Base-by-base conservation (phyloP, 768 basidiomycete species). In the Galerina sulciceps region DNA sequence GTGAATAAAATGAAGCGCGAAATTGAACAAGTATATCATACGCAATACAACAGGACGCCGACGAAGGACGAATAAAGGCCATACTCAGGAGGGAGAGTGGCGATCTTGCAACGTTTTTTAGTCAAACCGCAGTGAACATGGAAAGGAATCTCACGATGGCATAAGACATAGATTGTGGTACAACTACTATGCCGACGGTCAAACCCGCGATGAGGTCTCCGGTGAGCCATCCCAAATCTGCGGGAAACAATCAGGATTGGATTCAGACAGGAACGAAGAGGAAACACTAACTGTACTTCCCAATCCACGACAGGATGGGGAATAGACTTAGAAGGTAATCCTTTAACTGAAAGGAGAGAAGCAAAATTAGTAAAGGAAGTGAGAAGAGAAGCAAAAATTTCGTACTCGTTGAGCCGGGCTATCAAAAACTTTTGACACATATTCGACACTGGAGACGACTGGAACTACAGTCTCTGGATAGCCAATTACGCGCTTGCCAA, bases 31-130 rank as follows among this genome's bases (percentile, higher is more conserved):
- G 37, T 13, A 36, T 37, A 13, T 73, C 87, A 44, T 76, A 91
- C 91, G 58, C 90, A 94, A 75, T 96, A 97, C 58, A 88, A 76
- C 58, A 93, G 73, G 22, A 91, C 88, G 9, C 93, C 95, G 64
- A 97, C 85, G 69, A 98, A 96, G 3, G 93, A 92, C 1, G 94
- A 96, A 70, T 97, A 97, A 3, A 99, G 81, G 53, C 96, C 96
- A 69, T 94, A 99, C 75, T 99, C 83, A 1, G 90, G 75, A 2
- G 89, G 82, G 3, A 99, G 85, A 0, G 87, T 89, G 1, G 96
- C 96, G 59, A 89, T 86, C 96, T 93, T 45, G 10, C n/a, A 18
- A 17, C 6, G 35, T 31, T 31, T 41, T 36, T 46, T 42, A 34
- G 47, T 23, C 52, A 34, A 13, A 22, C 10, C 22, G 43, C 4